Percentiles rank a stretch among this genome's conserved stretches.
These are phyloP conservation scores for Phlyctochytrium arcticum DNA, from an alignment of 192 early-diverging fungal species.

Conservation along the genomic window DNA sequence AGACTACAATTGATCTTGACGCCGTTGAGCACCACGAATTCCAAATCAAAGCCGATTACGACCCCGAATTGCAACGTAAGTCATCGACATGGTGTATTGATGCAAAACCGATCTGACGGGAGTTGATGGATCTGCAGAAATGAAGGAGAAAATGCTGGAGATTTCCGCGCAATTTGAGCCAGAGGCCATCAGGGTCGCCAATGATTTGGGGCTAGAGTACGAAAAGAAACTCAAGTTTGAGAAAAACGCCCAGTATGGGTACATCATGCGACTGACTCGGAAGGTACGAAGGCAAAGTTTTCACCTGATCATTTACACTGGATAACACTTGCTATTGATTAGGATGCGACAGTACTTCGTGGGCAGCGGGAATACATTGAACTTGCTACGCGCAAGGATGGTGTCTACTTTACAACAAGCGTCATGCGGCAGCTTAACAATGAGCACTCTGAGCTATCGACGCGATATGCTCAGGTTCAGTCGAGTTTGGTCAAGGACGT, in stretches of 20 bases:
- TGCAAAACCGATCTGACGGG: constrained; percentile 6
- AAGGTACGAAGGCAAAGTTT: constrained; percentile 31
- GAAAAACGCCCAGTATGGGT: constrained; percentile 72
- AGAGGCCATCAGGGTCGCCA: constrained; percentile 55
- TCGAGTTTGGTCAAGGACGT: constrained; percentile 78
- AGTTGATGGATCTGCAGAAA: constrained; percentile 14
- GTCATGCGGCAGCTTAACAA: constrained; percentile 61
- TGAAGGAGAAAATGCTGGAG: constrained; percentile 47
- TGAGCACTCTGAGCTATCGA: constrained; percentile 53
- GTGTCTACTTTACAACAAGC: constrained; percentile 81
- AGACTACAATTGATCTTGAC: constrained; percentile 83
- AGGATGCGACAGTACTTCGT: constrained; percentile 68
- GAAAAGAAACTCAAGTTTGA: constrained; percentile 91
- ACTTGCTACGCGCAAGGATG: constrained; percentile 81
- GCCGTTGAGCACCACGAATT: constrained; percentile 85
- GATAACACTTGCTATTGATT: not conserved
- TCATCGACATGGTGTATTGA: not conserved
- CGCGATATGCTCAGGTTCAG: constrained; percentile 68
- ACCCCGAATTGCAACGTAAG: constrained; percentile 64
- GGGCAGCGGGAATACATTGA: constrained; percentile 75
- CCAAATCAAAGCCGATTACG: constrained; percentile 80
- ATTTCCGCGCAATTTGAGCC: constrained; percentile 50
- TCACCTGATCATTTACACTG: not conserved
- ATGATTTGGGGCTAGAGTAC: constrained; percentile 67
- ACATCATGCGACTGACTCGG: constrained; percentile 78